Base-by-base conservation (phyloP, 2,329 filamentous ascomycete genomes). In the Alternaria sp. region DNA sequence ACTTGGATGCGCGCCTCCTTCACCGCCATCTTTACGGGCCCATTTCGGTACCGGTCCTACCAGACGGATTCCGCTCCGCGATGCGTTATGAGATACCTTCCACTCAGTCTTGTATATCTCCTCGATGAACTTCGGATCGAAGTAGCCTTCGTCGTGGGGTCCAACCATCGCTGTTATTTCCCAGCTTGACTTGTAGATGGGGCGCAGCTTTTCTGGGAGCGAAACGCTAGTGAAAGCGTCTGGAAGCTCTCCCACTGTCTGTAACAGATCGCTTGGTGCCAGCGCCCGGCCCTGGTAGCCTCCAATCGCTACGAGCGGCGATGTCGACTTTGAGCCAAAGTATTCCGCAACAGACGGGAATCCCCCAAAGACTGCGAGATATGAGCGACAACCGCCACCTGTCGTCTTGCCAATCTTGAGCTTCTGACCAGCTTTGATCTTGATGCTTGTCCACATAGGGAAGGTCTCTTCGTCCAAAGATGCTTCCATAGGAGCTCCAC, bases 11-110 rank as follows among this genome's bases (percentile, higher is more conserved):
- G 86, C 83, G 11, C 89, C 89, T 8, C 87, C 89, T 64, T 89
- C 88, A 0, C 88, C 89, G 11, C 88, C 89, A 66, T 87, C 84
- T 30, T 83, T 74, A 7, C 89, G 81, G 13, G 87, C 86, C 85
- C 86, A 91, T 65, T 85, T 83, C 0, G 87, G 86, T 1, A 84
- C 82, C 0, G 88, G 87, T 0, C 88, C 88, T 2, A 88, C 76
- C 0, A 91, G 81, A 7, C 88, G 83, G 25, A 90, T 86, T 0
- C 87, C 89, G 44, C 84, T 87, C 60, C 89, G 81, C 12, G 85
- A 86, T 1, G 86, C 84, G 62, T 90, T 90, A 68, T 90, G 88
- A 0, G 85, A 87, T 2, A 90, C 81, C 52, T 86, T 86, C 86
- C 87, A 89, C n/a, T 82, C 77, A 0, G 84, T 86, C 6, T 78